phyloP scores from a whole-genome alignment of 495 filamentous ascomycete genomes.

The Aspergillus leporis region DNA sequence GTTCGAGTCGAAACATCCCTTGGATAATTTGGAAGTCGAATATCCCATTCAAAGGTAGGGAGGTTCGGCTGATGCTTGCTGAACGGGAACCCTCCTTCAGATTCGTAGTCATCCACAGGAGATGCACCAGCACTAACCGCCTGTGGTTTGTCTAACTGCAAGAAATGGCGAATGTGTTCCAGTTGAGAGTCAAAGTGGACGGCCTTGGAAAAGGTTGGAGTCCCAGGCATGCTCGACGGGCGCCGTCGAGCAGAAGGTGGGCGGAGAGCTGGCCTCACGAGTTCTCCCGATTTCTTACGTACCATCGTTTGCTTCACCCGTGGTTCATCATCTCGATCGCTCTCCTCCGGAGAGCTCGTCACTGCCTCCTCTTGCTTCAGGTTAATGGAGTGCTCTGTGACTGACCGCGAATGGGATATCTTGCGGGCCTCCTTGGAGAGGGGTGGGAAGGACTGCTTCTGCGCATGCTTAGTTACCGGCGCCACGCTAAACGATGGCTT shows the following conservation, averaged over 20 bases:
- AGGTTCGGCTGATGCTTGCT: conserved; percentile 48
- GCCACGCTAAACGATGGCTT: conserved; percentile 29
- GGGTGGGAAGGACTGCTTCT: conserved; percentile 32
- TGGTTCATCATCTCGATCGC: conserved; percentile 60
- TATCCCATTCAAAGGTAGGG: conserved; percentile 80
- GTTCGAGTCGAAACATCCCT: conserved; percentile 62
- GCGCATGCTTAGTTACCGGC: conserved; percentile 1
- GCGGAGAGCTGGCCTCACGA: conserved; percentile 89
- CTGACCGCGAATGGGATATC: conserved; percentile 77
- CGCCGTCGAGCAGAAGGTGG: conserved; percentile 68
- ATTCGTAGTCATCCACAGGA: conserved; percentile 81
- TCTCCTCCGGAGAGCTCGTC: conserved; percentile 64
- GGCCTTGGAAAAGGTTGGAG: conserved; percentile 89
- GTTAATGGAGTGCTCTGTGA: conserved; percentile 71
- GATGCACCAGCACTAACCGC: conserved; percentile 96
- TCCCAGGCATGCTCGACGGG: conserved; percentile 95
- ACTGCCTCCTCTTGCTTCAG: conserved; percentile 54
- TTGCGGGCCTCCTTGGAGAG: conserved; percentile 60
- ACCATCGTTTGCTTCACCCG: conserved; percentile 78
- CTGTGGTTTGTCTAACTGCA: conserved; percentile 87
- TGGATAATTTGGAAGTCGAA: conserved; percentile 82
- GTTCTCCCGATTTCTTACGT: conserved; percentile 96
- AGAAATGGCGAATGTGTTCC: conserved; percentile 92
- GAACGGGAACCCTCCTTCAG: conserved; percentile 87
- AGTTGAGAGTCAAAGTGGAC: conserved; percentile 95